phyloP scores from a whole-genome alignment of 257 asterid genomes.

The Anisodus tanguticus region DNA sequence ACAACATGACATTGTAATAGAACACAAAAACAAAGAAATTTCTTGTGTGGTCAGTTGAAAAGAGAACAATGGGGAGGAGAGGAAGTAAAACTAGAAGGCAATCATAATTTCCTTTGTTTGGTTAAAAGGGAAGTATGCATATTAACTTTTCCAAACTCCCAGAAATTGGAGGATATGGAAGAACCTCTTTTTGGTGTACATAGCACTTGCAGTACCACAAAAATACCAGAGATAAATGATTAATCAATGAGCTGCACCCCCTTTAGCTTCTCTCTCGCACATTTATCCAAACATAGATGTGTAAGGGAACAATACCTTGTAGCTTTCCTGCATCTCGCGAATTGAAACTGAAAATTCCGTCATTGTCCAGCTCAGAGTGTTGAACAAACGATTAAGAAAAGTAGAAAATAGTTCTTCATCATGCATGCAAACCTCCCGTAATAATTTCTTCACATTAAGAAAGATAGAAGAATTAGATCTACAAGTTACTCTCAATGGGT shows the following conservation, averaged over 20 bases:
- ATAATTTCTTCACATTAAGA: constrained; percentile 56
- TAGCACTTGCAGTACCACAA: constrained; percentile 15
- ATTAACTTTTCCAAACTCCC: not conserved
- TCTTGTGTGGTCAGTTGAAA: not conserved
- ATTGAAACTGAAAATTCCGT: constrained; percentile 93
- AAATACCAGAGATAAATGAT: not conserved
- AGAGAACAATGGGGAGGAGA: not conserved
- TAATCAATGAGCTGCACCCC: constrained; percentile 4
- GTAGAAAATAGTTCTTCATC: constrained; percentile 76
- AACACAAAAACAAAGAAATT: not conserved
- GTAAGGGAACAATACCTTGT: constrained; percentile 56
- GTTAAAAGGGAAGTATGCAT: constrained; percentile 12
- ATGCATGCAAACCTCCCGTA: constrained; percentile 78
- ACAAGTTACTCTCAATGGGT: constrained; percentile 24
- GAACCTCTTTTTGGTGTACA: constrained; percentile 23
- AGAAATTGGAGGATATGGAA: not conserved
- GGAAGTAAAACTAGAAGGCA: constrained; percentile 15
- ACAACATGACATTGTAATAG: constrained; percentile 2
- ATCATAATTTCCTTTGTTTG: constrained; percentile 19
- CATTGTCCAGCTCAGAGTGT: constrained; percentile 96
- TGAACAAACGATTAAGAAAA: constrained; percentile 83
- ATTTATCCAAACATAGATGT: not conserved
- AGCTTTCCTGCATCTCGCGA: constrained; percentile 92
- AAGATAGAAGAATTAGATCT: constrained; percentile 23
- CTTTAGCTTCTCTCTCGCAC: not conserved